Conservation (phyloP, 495 filamentous ascomycete genomes). For the Penicillium roqueforti region DNA sequence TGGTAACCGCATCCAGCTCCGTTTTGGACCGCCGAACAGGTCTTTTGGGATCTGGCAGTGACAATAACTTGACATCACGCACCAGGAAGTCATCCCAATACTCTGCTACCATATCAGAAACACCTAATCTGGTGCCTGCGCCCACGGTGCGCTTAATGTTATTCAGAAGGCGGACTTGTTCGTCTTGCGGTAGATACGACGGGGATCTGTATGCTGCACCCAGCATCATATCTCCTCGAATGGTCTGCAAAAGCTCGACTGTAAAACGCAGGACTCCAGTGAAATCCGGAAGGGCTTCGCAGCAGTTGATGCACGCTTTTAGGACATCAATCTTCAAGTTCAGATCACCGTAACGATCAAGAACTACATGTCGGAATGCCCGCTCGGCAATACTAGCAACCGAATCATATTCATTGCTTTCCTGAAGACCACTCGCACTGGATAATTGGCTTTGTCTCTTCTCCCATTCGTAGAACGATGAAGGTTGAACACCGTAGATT, state of each 20-base stretch:
- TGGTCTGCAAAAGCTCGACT: constrained; percentile 73
- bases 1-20: constrained; percentile 61
- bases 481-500: constrained; percentile 46
- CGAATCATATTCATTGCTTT: constrained; percentile 38
- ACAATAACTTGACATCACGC: constrained; percentile 67
- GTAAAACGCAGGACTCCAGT: constrained; percentile 82
- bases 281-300: constrained; percentile 91
- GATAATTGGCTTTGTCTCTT: constrained; percentile 26
- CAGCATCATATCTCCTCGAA: constrained; percentile 70
- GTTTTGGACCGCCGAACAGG: constrained; percentile 68
- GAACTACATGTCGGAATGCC: constrained; percentile 36
- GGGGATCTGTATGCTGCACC: constrained; percentile 42
- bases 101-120: constrained; percentile 64
- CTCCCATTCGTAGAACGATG: constrained; percentile 35
- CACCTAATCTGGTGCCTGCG: constrained; percentile 67
- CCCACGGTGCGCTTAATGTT: constrained; percentile 81
- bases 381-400: constrained; percentile 40
- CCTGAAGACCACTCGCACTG: constrained; percentile 5
- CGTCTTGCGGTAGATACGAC: constrained; percentile 70
- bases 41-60: constrained; percentile 47
- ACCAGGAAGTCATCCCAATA: constrained; percentile 98
- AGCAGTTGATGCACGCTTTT: constrained; percentile 79
- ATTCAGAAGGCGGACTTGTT: constrained; percentile 73
- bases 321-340: constrained; percentile 80
- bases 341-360: constrained; percentile 44